These are phyloP conservation scores for Cyberlindnera japonica DNA, from an alignment of 805 yeast genomes.

Conservation along the genomic window DNA sequence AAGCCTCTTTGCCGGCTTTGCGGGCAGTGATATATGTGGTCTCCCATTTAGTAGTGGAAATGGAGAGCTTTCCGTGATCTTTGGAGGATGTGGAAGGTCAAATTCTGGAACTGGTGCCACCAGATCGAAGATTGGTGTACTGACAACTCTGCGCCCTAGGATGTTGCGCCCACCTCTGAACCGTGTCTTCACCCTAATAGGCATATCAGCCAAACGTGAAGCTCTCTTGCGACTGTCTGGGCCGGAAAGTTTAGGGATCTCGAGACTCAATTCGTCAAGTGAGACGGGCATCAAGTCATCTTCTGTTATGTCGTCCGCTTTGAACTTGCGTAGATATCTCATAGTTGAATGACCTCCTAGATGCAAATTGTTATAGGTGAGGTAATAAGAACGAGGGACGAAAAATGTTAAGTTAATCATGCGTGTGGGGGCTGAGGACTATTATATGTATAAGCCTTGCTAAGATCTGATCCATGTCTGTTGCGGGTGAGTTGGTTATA, in stretches of 20 bases:
- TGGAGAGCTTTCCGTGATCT: neutral
- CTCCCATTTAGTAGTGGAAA: neutral
- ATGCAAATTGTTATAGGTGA: neutral
- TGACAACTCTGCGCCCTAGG: slow-evolving; percentile 19
- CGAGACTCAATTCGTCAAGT: slow-evolving; percentile 4
- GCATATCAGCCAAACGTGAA: slow-evolving; percentile 12
- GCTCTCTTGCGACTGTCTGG: neutral
- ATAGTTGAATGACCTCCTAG: slow-evolving; percentile 1
- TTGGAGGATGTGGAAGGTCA: slow-evolving; percentile 3
- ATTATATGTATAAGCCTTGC: neutral
- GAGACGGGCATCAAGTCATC: slow-evolving; percentile 11
- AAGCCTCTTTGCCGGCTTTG: neutral
- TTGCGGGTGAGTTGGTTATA: neutral
- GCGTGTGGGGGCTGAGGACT: neutral
- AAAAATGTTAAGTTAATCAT: neutral
- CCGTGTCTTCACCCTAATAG: slow-evolving; percentile 23
- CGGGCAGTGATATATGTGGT: too few species aligned
- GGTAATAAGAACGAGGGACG: neutral
- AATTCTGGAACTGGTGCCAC: slow-evolving; percentile 7
- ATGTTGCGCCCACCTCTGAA: slow-evolving; percentile 11
- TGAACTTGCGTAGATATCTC: slow-evolving; percentile 22
- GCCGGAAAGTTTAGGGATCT: slow-evolving; percentile 7
- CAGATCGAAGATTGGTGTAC: slow-evolving; percentile 21
- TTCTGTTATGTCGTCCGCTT: slow-evolving; percentile 21
- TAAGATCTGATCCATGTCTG: too few species aligned